Percentiles rank a stretch among this genome's conserved stretches.
Evolutionary conservation across 192 early-diverging fungal species (phyloP).

Genomic region (Dimargaris cristalligena): DNA sequence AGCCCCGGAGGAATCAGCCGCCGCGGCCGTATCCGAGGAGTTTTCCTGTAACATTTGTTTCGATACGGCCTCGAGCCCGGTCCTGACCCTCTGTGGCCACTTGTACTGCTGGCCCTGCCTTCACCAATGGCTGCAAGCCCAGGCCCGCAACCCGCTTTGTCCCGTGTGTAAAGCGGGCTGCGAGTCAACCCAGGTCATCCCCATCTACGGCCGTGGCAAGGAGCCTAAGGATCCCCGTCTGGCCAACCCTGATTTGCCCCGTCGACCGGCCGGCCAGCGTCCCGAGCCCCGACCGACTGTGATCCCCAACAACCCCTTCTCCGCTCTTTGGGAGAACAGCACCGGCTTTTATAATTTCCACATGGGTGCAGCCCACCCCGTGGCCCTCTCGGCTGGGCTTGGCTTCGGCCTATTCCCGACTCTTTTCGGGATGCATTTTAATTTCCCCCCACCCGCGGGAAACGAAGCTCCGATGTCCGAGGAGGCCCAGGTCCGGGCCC

Average conservation of each 20-base stretch:
- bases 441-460: constrained; percentile 10
- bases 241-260: constrained; percentile 34
- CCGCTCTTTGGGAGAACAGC: constrained; percentile 34
- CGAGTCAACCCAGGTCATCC: constrained; percentile 68
- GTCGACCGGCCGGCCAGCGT: constrained; percentile 59
- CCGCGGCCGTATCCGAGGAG: background rate
- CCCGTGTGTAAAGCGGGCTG: constrained; percentile 77
- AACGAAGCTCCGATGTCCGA: constrained; percentile 18
- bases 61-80: constrained; percentile 57
- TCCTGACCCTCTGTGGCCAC: constrained; percentile 64
- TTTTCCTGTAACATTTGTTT: constrained; percentile 26
- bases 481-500: constrained; percentile 17
- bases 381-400: constrained; percentile 40
- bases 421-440: constrained; percentile 37
- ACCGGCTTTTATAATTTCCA: constrained; percentile 33
- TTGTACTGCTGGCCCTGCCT: constrained; percentile 64
- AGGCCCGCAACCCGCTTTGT: constrained; percentile 50
- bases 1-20: constrained; percentile 30
- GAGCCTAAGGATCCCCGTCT: constrained; percentile 52
- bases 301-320: constrained; percentile 23
- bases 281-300: constrained; percentile 47
- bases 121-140: constrained; percentile 56
- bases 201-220: constrained; percentile 62
- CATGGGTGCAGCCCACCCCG: constrained; percentile 23
- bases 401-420: constrained; percentile 55